phyloP scores from a whole-genome alignment of 306 rosid genomes.

The Gastrolobium bilobum region DNA sequence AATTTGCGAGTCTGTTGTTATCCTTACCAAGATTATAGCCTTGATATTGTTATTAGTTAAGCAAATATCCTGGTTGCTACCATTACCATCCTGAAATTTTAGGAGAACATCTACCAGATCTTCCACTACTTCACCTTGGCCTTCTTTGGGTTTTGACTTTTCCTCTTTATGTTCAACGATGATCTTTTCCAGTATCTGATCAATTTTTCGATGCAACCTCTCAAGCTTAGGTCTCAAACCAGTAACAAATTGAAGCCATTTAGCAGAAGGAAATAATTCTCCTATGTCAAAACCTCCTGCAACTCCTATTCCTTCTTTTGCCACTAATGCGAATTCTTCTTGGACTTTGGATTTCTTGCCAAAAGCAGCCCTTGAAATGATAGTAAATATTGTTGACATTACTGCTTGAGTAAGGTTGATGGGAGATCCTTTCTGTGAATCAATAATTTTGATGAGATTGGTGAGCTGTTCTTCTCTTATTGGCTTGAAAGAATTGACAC shows the following conservation, averaged over 20 bases:
- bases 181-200: slow-evolving; percentile 15
- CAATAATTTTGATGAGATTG: slow-evolving; percentile 20
- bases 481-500: slow-evolving; percentile 17
- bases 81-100: slow-evolving; percentile 20
- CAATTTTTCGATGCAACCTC: not conserved
- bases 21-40: slow-evolving; percentile 28
- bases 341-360: slow-evolving; percentile 44
- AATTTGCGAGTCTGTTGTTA: not conserved
- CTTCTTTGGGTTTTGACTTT: slow-evolving; percentile 3
- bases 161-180: slow-evolving; percentile 14
- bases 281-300: slow-evolving; percentile 38
- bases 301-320: not conserved
- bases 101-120: slow-evolving; percentile 26
- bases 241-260: slow-evolving; percentile 33
- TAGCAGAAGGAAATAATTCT: slow-evolving; percentile 50
- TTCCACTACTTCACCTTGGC: not conserved
- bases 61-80: not conserved
- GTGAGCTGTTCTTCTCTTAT: slow-evolving; percentile 44
- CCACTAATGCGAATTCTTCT: not conserved
- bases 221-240: slow-evolving; percentile 46
- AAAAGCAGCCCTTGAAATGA: slow-evolving; percentile 47
- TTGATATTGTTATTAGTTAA: slow-evolving; percentile 17
- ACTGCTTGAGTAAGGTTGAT: slow-evolving; percentile 44
- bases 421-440: slow-evolving; percentile 16
- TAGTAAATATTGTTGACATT: not conserved